These are phyloP conservation scores for Vaccinium darrowii DNA, from an alignment of 148 eudicot species.

Conservation along the genomic window DNA sequence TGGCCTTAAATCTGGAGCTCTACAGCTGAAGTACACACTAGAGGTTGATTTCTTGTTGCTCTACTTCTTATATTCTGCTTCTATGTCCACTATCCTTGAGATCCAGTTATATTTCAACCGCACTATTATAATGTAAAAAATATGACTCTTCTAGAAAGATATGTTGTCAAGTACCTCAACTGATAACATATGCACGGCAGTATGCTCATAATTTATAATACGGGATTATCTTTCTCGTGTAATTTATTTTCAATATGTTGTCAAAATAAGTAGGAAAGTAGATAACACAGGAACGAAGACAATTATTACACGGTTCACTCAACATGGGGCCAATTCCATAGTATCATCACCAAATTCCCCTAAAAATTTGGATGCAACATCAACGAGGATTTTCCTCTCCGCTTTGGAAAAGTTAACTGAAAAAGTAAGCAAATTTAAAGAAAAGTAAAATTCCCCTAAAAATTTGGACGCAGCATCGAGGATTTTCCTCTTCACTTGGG, in stretches of 20 bases:
- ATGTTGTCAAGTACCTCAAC: not conserved
- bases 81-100: not conserved
- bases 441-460: too few species aligned
- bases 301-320: not conserved
- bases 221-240: not conserved
- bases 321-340: not conserved
- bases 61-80: not conserved
- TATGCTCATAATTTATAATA: not conserved
- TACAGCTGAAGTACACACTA: constrained; percentile 15
- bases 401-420: too few species aligned
- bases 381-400: not conserved
- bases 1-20: constrained; percentile 22
- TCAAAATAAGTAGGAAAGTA: not conserved
- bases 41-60: constrained; percentile 21
- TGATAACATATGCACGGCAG: not conserved
- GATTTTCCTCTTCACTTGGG: not conserved
- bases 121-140: not conserved
- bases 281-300: not conserved
- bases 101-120: not conserved
- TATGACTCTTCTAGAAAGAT: not conserved
- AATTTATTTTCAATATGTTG: not conserved
- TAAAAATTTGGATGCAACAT: not conserved
- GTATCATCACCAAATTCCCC: not conserved
- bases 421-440: too few species aligned
- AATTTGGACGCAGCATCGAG: too few species aligned